Evolutionary conservation across 108 stramenopile species (phyloP), one percentile per base, ranked within the genome.

Genomic region (Stephanodiscus triporus): DNA sequence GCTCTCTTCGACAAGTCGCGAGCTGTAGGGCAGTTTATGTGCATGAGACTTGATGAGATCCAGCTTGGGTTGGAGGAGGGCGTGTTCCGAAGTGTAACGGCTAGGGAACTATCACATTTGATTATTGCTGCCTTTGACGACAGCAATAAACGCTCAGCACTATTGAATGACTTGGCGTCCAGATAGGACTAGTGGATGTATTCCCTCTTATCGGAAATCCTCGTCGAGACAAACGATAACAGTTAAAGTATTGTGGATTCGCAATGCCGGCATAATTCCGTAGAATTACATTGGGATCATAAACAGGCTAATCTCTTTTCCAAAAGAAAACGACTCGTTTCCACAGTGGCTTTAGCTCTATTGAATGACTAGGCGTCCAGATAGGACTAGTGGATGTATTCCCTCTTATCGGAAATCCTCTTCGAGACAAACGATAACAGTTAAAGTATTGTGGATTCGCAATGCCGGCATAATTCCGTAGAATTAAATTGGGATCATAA

Each of bases 1-100:
- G 43, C 60, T 19, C 38, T 84, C 9, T 86, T 83, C 76, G 77
- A 85, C 30, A 88, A 89, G 17, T 81, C 91, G 42, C 65, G 64
- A 54, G 85, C 89, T 27, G 60, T 91, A 17, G 82, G 86, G 4
- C 57, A 65, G 9, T 94, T 94, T 63, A 90, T 91, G 83, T 49
- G 68, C n/a, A 82, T 85, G 82, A 77, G 68, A 16, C 63, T 94
- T 23, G 58, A 81, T 20, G 87, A 94, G 54, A 84, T 94, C 7
- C 58, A 88, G 51, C 69, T 66, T 7, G 78, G 80, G 17, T 61
- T 94, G 6, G 73, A 85, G 24, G 80, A 82, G 37, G 93, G 93
- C 20, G 80, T 85, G 1, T 94, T 94, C 78, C 63, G 72, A 54
- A 66, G 78, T 37, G 67, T 94, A 2, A 87, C 85, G n/a, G 89